phyloP scores from a whole-genome alignment of 805 yeast species.

The Kodamaea nitidulidarum region DNA sequence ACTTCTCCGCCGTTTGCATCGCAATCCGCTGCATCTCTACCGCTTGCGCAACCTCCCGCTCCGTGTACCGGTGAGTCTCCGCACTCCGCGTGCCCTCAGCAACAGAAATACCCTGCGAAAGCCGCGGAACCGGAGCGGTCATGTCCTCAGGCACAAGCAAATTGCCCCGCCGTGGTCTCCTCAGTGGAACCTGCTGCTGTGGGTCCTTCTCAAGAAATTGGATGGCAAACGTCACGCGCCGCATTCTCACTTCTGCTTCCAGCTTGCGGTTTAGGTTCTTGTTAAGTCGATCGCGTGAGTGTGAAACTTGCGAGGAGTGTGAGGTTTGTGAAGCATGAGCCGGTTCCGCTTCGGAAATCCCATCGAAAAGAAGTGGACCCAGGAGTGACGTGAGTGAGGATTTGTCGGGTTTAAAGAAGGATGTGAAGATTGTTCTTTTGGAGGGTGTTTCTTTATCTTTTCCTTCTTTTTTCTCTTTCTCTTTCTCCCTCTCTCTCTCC shows the following conservation, averaged over 20 bases:
- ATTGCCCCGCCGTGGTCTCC: conserved; percentile 51
- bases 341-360: background rate
- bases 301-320: no score
- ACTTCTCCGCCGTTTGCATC: conserved; percentile 59
- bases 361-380: background rate
- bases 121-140: conserved; percentile 55
- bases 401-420: conserved; percentile 22
- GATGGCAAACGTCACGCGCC: conserved; percentile 73
- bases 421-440: conserved; percentile 32
- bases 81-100: conserved; percentile 25
- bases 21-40: conserved; percentile 55
- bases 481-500: background rate
- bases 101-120: conserved; percentile 65
- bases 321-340: background rate
- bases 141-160: conserved; percentile 62
- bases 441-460: conserved; percentile 11
- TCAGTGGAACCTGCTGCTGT: conserved; percentile 58
- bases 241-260: conserved; percentile 18
- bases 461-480: background rate
- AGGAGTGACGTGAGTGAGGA: background rate
- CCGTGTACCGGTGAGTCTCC: conserved; percentile 30
- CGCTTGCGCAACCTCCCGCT: conserved; percentile 51
- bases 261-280: conserved; percentile 35
- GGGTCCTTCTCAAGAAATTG: conserved; percentile 64
- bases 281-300: conserved; percentile 29